These are phyloP conservation scores for Alternaria hordeiaustralica DNA, from an alignment of 2,329 filamentous ascomycete species.

Conservation along the genomic window DNA sequence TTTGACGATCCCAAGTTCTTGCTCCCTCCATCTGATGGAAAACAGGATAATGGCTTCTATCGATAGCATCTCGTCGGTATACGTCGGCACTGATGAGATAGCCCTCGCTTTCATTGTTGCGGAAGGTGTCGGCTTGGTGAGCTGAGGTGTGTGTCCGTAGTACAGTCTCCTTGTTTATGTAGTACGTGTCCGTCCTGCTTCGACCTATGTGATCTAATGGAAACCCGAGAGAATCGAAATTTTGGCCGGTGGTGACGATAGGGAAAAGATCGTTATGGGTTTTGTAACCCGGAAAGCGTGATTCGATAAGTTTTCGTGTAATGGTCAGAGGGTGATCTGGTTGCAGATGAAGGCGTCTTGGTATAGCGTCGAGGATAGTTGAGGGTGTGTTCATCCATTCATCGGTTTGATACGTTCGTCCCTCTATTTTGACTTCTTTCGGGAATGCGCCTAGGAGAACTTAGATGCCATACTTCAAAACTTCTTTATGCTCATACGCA, in stretches of 20 bases:
- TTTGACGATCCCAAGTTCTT: conserved; percentile 79
- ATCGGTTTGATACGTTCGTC: conserved; percentile 70
- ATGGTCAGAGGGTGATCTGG: conserved; percentile 89
- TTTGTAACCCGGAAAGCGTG: conserved; percentile 79
- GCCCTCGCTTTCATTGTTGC: conserved; percentile 73
- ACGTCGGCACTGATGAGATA: conserved; percentile 95
- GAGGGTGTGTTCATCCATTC: conserved; percentile 83
- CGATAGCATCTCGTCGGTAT: conserved; percentile 92
- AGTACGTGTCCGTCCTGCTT: conserved; percentile 90
- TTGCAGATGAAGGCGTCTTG: conserved; percentile 85
- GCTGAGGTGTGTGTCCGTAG: conserved; percentile 93
- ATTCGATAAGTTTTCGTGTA: conserved; percentile 90
- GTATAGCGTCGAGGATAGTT: conserved; percentile 75
- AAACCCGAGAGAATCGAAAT: conserved; percentile 97
- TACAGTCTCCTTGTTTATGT: conserved; percentile 83
- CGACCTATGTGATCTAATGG: conserved; percentile 86
- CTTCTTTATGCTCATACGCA: not conserved
- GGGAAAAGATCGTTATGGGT: conserved; percentile 82
- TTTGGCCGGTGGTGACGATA: conserved; percentile 82
- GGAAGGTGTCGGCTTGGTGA: conserved; percentile 85
- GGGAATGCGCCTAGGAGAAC: conserved; percentile 21
- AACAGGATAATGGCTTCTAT: conserved; percentile 92
- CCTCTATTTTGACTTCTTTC: conserved; percentile 63
- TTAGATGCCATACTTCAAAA: conserved; percentile 11
- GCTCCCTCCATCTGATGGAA: conserved; percentile 99